Evolutionary conservation across 768 basidiomycete genomes (phyloP).

Genomic region (Russula vinacea): DNA sequence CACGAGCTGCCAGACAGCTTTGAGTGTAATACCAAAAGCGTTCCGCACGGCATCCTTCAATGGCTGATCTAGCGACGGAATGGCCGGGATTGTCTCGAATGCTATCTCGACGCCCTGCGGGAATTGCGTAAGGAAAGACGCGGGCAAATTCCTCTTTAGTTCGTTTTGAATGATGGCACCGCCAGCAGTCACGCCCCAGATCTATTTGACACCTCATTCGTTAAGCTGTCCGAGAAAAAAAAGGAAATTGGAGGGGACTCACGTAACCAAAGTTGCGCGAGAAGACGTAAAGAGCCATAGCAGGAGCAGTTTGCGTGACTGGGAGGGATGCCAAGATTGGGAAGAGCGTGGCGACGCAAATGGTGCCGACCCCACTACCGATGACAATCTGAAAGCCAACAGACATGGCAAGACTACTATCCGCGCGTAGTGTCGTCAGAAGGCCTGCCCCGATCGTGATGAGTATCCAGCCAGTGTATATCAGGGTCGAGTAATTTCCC

Average conservation of each 20-base stretch:
- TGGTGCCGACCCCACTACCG: constrained; percentile 38
- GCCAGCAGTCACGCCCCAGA: constrained; percentile 33
- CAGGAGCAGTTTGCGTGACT: constrained; percentile 35
- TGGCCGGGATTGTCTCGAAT: constrained; percentile 33
- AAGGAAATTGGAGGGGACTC: neutral
- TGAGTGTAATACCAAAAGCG: constrained; percentile 29
- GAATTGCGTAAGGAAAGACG: constrained; percentile 31
- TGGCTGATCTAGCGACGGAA: too few relatives aligned
- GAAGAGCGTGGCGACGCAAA: constrained; percentile 36
- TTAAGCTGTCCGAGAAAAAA: neutral
- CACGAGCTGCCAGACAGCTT: constrained; percentile 36
- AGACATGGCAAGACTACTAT: constrained; percentile 26
- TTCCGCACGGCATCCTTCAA: too few relatives aligned
- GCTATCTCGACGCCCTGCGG: constrained; percentile 33
- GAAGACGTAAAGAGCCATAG: constrained; percentile 37
- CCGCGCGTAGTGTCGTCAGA: constrained; percentile 34
- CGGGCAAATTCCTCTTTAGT: constrained; percentile 25
- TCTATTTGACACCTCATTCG: constrained; percentile 26
- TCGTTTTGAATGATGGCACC: too few relatives aligned
- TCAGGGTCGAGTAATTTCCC: constrained; percentile 41
- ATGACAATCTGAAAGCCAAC: constrained; percentile 32
- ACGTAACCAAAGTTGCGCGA: constrained; percentile 30
- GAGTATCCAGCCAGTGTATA: constrained; percentile 40
- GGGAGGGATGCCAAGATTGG: constrained; percentile 40
- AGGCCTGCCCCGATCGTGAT: constrained; percentile 39